Evolutionary conservation across 2,329 filamentous ascomycete species (phyloP).

Genomic region (Aspergillus tanneri): DNA sequence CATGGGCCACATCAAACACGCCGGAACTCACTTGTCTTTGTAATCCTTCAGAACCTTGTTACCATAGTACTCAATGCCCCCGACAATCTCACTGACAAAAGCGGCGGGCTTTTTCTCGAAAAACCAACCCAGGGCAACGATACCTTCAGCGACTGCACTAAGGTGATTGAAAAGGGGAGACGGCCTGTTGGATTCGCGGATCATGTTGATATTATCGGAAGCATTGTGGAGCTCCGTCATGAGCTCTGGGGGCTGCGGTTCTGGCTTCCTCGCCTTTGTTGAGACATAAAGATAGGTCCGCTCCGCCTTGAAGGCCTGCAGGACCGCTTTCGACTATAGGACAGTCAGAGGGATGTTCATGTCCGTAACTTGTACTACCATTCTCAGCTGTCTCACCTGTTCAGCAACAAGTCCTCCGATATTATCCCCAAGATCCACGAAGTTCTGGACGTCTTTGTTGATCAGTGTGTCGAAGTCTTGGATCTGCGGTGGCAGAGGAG

Average conservation of each 20-base stretch:
- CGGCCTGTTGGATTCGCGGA: slow-evolving; percentile 77
- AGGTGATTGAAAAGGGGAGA: slow-evolving; percentile 77
- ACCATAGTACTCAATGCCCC: slow-evolving; percentile 87
- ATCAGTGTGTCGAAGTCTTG: slow-evolving; percentile 85
- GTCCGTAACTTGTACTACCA: not conserved
- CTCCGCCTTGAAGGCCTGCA: slow-evolving; percentile 75
- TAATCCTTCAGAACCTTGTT: slow-evolving; percentile 90
- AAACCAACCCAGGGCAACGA: slow-evolving; percentile 88
- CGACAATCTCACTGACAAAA: slow-evolving; percentile 78
- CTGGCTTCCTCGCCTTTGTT: slow-evolving; percentile 89
- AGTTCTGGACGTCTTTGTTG: slow-evolving; percentile 69
- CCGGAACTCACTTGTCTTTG: slow-evolving; percentile 67
- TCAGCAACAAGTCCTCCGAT: slow-evolving; percentile 76
- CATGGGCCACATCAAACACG: not conserved
- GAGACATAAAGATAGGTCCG: slow-evolving; percentile 84
- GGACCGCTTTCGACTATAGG: slow-evolving; percentile 54
- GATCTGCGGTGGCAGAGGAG: slow-evolving; percentile 71
- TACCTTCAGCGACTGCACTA: slow-evolving; percentile 83
- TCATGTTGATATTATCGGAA: slow-evolving; percentile 73
- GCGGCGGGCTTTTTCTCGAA: slow-evolving; percentile 80
- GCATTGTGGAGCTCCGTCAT: slow-evolving; percentile 84
- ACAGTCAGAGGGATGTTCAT: slow-evolving; percentile 12
- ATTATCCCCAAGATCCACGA: slow-evolving; percentile 72
- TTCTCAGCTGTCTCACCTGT: slow-evolving; percentile 58
- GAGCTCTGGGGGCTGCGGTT: slow-evolving; percentile 69